Percentiles rank a stretch among this genome's conserved stretches.
Evolutionary conservation across 257 asterid species (phyloP).

Genomic region (Apocynum venetum): DNA sequence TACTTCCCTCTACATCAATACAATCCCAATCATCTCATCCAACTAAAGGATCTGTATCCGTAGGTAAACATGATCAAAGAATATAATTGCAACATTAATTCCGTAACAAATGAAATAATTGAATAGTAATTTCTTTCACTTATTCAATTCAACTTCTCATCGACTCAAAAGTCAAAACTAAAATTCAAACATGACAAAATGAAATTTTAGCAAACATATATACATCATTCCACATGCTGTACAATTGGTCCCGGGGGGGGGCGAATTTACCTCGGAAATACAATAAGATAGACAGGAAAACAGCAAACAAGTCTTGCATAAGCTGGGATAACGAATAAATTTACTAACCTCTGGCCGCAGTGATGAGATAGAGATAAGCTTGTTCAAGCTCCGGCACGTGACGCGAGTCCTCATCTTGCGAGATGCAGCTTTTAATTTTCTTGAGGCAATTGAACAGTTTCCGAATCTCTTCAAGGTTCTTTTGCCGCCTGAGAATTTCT

Average conservation of each 20-base stretch:
- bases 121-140: not conserved
- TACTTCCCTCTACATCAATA: not conserved
- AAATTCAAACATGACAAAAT: not conserved
- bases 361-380: slow-evolving; percentile 67
- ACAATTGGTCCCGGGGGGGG: too few species aligned
- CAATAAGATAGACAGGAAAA: not conserved
- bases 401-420: slow-evolving; percentile 38
- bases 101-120: not conserved
- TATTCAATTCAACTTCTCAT: not conserved
- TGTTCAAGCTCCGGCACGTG: slow-evolving; percentile 52
- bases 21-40: not conserved
- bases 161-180: not conserved
- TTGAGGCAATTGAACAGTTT: slow-evolving; percentile 60
- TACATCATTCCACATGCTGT: not conserved
- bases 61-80: not conserved
- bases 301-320: not conserved
- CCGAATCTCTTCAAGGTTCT: slow-evolving; percentile 80
- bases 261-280: too few species aligned
- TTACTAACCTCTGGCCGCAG: slow-evolving; percentile 71
- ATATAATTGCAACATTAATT: not conserved
- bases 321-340: slow-evolving; percentile 6
- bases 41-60: not conserved
- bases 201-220: not conserved
- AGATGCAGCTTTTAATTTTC: slow-evolving; percentile 49
- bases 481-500: slow-evolving; percentile 59